phyloP scores from a whole-genome alignment of 1,139 yeast genomes.

The Yamadazyma aaseri region DNA sequence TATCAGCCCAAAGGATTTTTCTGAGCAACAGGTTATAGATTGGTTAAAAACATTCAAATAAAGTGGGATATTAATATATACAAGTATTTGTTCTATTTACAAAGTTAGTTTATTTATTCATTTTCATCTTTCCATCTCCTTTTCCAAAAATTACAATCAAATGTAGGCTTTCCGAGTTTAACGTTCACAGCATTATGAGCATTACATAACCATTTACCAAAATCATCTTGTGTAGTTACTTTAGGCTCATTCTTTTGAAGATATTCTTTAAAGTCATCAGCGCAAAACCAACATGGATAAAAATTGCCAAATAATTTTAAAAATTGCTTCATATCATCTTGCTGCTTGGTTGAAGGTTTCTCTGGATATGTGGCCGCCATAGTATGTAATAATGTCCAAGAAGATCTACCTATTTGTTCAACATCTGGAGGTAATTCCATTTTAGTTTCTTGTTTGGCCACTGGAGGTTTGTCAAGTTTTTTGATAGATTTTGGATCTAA shows the following conservation, averaged over 20 bases:
- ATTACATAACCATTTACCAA: slow-evolving; percentile 90
- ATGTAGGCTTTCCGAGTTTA: slow-evolving; percentile 79
- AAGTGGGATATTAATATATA: not conserved
- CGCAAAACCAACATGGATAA: slow-evolving; percentile 96
- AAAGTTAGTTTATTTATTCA: slow-evolving; percentile 8
- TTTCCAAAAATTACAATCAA: slow-evolving; percentile 88
- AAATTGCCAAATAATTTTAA: slow-evolving; percentile 69
- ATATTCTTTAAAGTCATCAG: slow-evolving; percentile 74
- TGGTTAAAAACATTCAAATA: slow-evolving; percentile 44
- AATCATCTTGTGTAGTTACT: slow-evolving; percentile 69
- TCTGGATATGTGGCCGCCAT: slow-evolving; percentile 90
- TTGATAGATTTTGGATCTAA: slow-evolving; percentile 7
- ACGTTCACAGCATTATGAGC: slow-evolving; percentile 91
- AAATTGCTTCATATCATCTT: slow-evolving; percentile 70
- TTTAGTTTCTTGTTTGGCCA: slow-evolving; percentile 3
- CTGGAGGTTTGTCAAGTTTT: slow-evolving; percentile 12
- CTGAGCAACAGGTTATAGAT: slow-evolving; percentile 50
- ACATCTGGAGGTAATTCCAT: slow-evolving; percentile 86
- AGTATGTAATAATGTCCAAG: slow-evolving; percentile 92
- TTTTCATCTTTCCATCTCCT: slow-evolving; percentile 72
- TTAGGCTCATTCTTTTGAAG: slow-evolving; percentile 60
- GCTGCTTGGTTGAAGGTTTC: slow-evolving; percentile 58
- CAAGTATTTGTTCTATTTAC: not conserved
- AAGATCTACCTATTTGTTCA: slow-evolving; percentile 71
- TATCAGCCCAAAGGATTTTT: slow-evolving; percentile 46